These are phyloP conservation scores for Xerophyta viscosa DNA, from an alignment of 106 monocot genomes.

Conservation along the genomic window DNA sequence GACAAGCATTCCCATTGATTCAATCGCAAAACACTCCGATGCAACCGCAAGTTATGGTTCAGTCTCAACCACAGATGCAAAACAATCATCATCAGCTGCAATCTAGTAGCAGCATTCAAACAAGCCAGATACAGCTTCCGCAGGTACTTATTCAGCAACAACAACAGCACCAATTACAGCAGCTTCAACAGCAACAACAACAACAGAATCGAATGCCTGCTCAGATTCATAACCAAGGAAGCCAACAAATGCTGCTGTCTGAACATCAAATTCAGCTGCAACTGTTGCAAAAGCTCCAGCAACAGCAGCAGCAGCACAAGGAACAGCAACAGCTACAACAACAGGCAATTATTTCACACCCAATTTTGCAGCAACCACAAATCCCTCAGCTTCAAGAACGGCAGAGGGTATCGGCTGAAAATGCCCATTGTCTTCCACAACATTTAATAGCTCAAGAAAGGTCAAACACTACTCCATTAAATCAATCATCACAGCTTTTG, in stretches of 20 bases:
- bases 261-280: slow-evolving; percentile 67
- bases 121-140: slow-evolving; percentile 18
- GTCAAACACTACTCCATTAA: slow-evolving; percentile 14
- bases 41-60: slow-evolving; percentile 32
- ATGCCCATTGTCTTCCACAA: slow-evolving; percentile 29
- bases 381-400: slow-evolving; percentile 46
- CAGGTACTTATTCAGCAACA: slow-evolving; percentile 26
- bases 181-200: slow-evolving; percentile 41
- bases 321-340: slow-evolving; percentile 20
- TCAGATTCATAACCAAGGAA: slow-evolving; percentile 26
- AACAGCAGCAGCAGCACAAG: slow-evolving; percentile 29
- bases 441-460: slow-evolving; percentile 28
- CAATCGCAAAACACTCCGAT: slow-evolving; percentile 22
- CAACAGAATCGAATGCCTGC: slow-evolving; percentile 34
- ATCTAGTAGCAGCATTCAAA: too few species aligned
- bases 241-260: slow-evolving; percentile 42
- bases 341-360: slow-evolving; percentile 34
- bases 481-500: slow-evolving; percentile 26
- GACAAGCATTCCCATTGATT: slow-evolving; percentile 32
- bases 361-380: slow-evolving; percentile 36
- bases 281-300: slow-evolving; percentile 58
- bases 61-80: slow-evolving; percentile 30
- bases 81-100: too few species aligned
- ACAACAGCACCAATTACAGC: slow-evolving; percentile 12
- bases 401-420: slow-evolving; percentile 43